These are phyloP conservation scores for Hygrophorus pudorinus DNA, from an alignment of 768 basidiomycete genomes.

Conservation along the genomic window DNA sequence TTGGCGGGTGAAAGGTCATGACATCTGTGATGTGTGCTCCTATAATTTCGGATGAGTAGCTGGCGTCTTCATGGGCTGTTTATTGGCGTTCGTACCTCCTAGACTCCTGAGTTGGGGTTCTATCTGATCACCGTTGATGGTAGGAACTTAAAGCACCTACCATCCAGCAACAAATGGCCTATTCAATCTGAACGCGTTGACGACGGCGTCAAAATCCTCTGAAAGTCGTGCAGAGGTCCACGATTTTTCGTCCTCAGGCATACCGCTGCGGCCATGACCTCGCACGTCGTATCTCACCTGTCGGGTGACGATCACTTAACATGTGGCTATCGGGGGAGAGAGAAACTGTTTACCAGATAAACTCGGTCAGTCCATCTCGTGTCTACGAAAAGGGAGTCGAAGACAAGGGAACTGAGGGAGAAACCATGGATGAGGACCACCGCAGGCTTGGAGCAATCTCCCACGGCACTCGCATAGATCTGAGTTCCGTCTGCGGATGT, in stretches of 20 bases:
- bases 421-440: constrained; percentile 29
- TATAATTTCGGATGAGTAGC: no score
- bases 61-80: no score
- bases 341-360: constrained; percentile 7
- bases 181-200: constrained; percentile 17
- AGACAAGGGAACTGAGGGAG: constrained; percentile 17
- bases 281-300: constrained; percentile 12
- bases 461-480: constrained; percentile 25
- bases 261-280: constrained; percentile 11
- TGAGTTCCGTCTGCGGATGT: constrained; percentile 24
- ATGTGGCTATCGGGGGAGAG: no score
- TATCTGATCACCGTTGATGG: no score
- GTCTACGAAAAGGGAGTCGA: constrained; percentile 25
- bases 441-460: constrained; percentile 20
- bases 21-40: no score
- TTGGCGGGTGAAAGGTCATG: no score
- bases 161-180: constrained; percentile 25
- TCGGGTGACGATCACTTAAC: constrained; percentile 1
- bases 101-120: no score
- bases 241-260: constrained; percentile 6
- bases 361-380: constrained; percentile 15
- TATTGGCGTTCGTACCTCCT: no score
- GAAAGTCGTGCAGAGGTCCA: constrained; percentile 9
- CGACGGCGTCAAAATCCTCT: constrained; percentile 14
- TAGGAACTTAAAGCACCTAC: constrained; percentile 10